phyloP scores from a whole-genome alignment of 1,284 basidiomycete species.

The Stygiomarasmius scandens region DNA sequence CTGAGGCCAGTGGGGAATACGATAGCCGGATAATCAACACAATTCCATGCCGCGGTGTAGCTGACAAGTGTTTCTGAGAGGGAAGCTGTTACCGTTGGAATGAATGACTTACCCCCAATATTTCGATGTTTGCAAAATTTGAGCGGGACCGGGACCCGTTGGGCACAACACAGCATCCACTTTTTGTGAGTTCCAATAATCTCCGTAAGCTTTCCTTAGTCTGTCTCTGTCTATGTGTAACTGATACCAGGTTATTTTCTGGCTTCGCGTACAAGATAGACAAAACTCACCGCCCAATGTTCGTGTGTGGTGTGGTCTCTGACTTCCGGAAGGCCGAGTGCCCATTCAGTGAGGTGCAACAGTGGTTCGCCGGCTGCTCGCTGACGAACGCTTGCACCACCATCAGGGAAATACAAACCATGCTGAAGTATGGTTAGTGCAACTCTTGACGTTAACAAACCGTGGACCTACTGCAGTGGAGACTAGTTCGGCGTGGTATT shows the following conservation, averaged over 20 bases:
- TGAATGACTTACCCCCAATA: conserved; percentile 34
- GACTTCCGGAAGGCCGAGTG: conserved; percentile 24
- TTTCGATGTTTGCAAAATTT: conserved; percentile 28
- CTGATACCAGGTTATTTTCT: conserved; percentile 16
- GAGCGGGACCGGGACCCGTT: conserved; percentile 27
- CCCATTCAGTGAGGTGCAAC: conserved; percentile 23
- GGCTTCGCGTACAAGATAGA: neutral
- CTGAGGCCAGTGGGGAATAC: conserved; percentile 11
- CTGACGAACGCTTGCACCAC: conserved; percentile 22
- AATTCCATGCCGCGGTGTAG: conserved; percentile 10
- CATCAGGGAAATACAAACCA: conserved; percentile 26
- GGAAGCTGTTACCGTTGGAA: too few species aligned
- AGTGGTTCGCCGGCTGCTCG: conserved; percentile 32
- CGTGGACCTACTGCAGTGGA: conserved; percentile 32
- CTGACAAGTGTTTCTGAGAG: neutral
- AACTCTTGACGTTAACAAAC: neutral
- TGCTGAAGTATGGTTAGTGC: conserved; percentile 13
- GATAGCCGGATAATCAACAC: conserved; percentile 11
- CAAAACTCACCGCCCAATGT: conserved; percentile 31
- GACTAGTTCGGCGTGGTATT: conserved; percentile 36
- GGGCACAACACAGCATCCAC: conserved; percentile 36
- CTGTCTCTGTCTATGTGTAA: conserved; percentile 27
- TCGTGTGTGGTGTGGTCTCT: conserved; percentile 26
- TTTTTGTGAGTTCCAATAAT: conserved; percentile 28
- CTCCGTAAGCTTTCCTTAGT: conserved; percentile 28